These are phyloP conservation scores for Dovyalis caffra DNA, from an alignment of 345 rosid species.

Conservation along the genomic window DNA sequence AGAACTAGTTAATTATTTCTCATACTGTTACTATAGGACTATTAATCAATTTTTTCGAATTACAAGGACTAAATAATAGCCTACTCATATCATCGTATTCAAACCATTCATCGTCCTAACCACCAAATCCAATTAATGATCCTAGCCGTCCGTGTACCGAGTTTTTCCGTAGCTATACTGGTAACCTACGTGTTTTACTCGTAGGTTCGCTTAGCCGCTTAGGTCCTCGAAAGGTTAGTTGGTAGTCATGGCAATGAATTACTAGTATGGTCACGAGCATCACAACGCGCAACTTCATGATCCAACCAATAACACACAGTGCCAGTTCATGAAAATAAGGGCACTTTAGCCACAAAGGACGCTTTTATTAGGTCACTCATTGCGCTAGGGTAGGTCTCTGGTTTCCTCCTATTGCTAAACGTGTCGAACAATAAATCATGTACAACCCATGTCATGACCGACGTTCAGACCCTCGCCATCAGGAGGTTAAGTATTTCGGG, in stretches of 20 bases:
- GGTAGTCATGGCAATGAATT: background rate
- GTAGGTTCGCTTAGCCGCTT: background rate
- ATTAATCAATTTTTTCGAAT: no score
- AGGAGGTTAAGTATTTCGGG: background rate
- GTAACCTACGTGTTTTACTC: background rate
- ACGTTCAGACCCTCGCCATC: background rate
- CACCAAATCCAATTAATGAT: background rate
- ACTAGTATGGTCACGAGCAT: no score
- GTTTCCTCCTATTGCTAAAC: background rate
- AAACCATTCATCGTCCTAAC: background rate
- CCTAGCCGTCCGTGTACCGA: background rate
- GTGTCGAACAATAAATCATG: background rate
- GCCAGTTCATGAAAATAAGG: background rate
- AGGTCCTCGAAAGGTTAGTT: background rate
- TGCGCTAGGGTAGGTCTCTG: background rate
- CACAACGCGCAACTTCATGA: background rate
- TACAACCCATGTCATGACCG: no score
- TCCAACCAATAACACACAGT: background rate
- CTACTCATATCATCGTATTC: no score
- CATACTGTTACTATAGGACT: no score
- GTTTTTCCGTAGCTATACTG: background rate
- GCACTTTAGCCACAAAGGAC: background rate
- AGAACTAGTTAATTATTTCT: no score
- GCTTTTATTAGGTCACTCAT: constrained; percentile 4
- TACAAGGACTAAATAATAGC: no score